phyloP scores from a whole-genome alignment of 768 basidiomycete genomes.

The Kwoniella bestiolae region DNA sequence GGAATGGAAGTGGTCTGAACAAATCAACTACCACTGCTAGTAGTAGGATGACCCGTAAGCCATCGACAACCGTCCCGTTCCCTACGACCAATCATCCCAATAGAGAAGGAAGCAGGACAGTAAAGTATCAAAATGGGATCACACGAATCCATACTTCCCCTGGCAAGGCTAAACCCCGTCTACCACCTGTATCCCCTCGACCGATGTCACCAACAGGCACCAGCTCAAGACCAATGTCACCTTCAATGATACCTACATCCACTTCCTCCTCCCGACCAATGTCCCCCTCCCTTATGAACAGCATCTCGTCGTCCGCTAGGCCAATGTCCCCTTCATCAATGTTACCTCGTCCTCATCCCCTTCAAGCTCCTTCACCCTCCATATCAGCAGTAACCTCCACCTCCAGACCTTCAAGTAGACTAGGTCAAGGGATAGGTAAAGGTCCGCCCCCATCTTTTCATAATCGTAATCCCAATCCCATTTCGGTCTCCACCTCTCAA shows the following conservation, averaged over 20 bases:
- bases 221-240: constrained; percentile 7
- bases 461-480: constrained; percentile 10
- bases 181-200: background rate
- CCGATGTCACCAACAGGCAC: background rate
- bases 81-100: background rate
- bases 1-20: background rate
- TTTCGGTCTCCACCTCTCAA: constrained; percentile 4
- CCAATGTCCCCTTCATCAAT: constrained; percentile 36
- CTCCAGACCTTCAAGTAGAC: constrained; percentile 13
- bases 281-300: constrained; percentile 26
- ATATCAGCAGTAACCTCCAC: constrained; percentile 12
- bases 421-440: constrained; percentile 23
- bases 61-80: constrained; percentile 19
- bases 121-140: background rate
- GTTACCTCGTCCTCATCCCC: constrained; percentile 23
- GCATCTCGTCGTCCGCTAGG: constrained; percentile 12
- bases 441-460: constrained; percentile 36
- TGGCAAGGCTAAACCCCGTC: background rate
- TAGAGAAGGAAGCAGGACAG: too few relatives aligned
- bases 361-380: constrained; percentile 28
- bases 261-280: constrained; percentile 20
- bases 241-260: background rate
- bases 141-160: background rate
- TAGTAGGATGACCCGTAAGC: constrained; percentile 8
- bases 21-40: constrained; percentile 19